Evolutionary conservation across 495 filamentous ascomycete species (phyloP).

Genomic region (Penicillium robsamsonii): DNA sequence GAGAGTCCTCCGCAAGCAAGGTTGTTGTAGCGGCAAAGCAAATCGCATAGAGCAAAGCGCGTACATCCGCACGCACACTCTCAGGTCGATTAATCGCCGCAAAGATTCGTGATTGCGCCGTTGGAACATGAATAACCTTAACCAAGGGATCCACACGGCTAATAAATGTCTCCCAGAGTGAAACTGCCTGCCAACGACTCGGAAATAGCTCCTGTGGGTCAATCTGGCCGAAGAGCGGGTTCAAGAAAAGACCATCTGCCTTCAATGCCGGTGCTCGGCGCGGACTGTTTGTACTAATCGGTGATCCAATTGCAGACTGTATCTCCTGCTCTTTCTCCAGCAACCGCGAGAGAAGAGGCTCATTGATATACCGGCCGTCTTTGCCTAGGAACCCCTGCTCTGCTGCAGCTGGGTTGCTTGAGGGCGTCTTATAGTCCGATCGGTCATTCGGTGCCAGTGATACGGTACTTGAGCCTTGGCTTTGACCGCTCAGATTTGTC

Average conservation of each 20-base stretch:
- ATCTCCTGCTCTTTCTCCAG: conserved; percentile 30
- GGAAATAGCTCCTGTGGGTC: conserved; percentile 25
- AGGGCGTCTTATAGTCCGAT: background rate
- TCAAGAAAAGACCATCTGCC: conserved; percentile 23
- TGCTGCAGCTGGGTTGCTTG: background rate
- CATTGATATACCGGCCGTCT: conserved; percentile 33
- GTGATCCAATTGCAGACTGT: conserved; percentile 27
- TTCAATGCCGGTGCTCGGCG: conserved; percentile 14
- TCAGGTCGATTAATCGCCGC: conserved; percentile 39
- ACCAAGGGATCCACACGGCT: conserved; percentile 40
- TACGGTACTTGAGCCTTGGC: background rate
- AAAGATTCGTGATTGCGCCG: conserved; percentile 31
- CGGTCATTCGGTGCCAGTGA: background rate
- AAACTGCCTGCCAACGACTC: conserved; percentile 25
- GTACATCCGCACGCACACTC: conserved; percentile 30
- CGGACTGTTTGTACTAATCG: conserved; percentile 10
- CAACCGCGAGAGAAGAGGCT: conserved; percentile 28
- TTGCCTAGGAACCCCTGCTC: conserved; percentile 24
- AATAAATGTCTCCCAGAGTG: conserved; percentile 34
- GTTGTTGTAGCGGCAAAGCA: conserved; percentile 42
- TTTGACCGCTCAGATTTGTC: background rate
- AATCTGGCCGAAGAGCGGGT: conserved; percentile 16
- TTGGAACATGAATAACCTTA: conserved; percentile 47
- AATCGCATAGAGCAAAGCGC: conserved; percentile 45
- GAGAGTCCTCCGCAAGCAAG: conserved; percentile 29